Conservation (phyloP, 352 stramenopile genomes). For the Phytophthora pistaciae region DNA sequence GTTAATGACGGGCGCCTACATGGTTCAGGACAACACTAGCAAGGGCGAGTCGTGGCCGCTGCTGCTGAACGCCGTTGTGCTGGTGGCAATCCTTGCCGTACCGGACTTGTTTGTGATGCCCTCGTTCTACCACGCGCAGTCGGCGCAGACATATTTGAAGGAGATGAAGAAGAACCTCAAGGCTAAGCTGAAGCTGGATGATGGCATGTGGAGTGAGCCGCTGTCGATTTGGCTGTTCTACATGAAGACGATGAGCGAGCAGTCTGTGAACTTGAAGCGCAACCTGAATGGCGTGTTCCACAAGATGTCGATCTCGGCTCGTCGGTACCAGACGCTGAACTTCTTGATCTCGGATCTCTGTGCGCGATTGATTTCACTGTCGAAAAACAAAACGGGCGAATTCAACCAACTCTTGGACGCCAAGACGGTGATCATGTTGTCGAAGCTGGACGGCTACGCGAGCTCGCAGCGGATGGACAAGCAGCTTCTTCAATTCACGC, state of each 20-base stretch:
- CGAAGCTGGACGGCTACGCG: constrained; percentile 65
- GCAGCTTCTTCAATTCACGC: constrained; percentile 57
- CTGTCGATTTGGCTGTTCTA: constrained; percentile 81
- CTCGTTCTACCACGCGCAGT: constrained; percentile 82
- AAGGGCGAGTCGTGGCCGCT: constrained; percentile 44
- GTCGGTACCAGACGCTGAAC: constrained; percentile 81
- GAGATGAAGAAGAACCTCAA: constrained; percentile 84
- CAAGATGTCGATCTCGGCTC: constrained; percentile 66
- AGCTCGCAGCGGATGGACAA: constrained; percentile 67
- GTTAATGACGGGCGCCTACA: constrained; percentile 68
- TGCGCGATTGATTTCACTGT: constrained; percentile 61
- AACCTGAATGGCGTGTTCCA: constrained; percentile 55
- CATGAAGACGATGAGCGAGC: constrained; percentile 57
- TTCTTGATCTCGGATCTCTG: constrained; percentile 85
- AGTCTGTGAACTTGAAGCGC: constrained; percentile 50
- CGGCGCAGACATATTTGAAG: constrained; percentile 65
- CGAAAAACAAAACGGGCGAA: constrained; percentile 45
- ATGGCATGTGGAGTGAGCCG: constrained; percentile 78
- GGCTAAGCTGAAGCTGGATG: constrained; percentile 74
- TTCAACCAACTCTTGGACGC: constrained; percentile 55
- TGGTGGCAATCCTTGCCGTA: constrained; percentile 71
- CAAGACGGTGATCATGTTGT: constrained; percentile 59
- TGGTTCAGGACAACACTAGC: constrained; percentile 40
- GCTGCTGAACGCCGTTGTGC: constrained; percentile 69
- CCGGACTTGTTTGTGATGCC: constrained; percentile 82